Conservation (phyloP, 306 rosid genomes). For the Heteromeles arbutifolia region DNA sequence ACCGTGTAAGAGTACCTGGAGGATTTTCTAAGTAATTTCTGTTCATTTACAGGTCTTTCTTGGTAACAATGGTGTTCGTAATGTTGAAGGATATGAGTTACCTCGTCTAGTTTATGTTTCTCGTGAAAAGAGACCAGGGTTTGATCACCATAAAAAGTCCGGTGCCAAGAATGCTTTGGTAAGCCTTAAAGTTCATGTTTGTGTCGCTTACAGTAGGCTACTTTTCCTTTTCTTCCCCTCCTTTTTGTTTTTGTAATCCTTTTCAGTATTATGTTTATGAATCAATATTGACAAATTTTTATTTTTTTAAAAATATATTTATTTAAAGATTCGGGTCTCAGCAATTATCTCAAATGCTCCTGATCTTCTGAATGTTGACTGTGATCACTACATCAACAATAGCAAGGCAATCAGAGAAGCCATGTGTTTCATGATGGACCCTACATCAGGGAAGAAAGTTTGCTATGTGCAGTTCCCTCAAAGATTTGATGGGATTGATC, state of each 20-base stretch:
- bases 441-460: constrained; percentile 77
- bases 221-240: background rate
- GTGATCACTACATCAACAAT: constrained; percentile 98
- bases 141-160: constrained; percentile 94
- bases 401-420: constrained; percentile 96
- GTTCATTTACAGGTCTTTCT: constrained; percentile 59
- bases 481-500: constrained; percentile 95
- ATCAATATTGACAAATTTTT: background rate
- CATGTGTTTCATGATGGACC: constrained; percentile 99
- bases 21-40: background rate
- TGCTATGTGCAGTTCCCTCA: constrained; percentile 98
- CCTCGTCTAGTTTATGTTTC: constrained; percentile 89
- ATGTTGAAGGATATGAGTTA: constrained; percentile 78
- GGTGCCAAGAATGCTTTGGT: constrained; percentile 98
- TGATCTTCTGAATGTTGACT: constrained; percentile 80
- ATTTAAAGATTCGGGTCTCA: constrained; percentile 69
- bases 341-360: constrained; percentile 90
- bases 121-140: constrained; percentile 96
- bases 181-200: constrained; percentile 11
- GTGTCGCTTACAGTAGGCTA: background rate
- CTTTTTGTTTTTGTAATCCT: background rate
- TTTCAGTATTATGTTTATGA: background rate
- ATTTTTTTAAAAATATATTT: constrained; percentile 4
- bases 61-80: constrained; percentile 75
- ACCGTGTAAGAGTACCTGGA: too few relatives aligned